phyloP scores from a whole-genome alignment of 2,329 filamentous ascomycete species.

The Talaromyces sp. region DNA sequence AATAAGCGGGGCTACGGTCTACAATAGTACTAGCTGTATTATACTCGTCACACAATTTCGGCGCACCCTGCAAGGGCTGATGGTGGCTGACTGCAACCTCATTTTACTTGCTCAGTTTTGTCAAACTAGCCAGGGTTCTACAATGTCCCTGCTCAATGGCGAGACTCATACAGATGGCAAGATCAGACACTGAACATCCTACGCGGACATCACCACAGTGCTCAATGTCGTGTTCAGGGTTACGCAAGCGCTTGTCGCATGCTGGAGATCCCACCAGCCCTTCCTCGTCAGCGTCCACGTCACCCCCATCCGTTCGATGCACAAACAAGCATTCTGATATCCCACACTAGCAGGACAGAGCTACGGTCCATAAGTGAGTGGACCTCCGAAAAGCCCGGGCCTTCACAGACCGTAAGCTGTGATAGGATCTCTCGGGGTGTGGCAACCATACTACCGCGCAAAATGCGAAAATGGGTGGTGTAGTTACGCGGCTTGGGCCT shows the following conservation, averaged over 20 bases:
- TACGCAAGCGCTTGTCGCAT: constrained; percentile 8
- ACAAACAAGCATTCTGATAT: neutral
- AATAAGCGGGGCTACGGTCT: neutral
- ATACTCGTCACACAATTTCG: neutral
- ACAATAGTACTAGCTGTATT: neutral
- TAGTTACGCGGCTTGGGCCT: neutral
- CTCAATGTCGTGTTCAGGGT: neutral
- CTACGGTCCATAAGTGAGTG: neutral
- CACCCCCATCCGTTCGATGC: neutral
- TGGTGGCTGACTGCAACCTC: neutral
- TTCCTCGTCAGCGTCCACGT: constrained; percentile 18
- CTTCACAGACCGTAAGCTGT: neutral
- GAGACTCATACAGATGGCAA: neutral
- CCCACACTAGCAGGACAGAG: neutral
- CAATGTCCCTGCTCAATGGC: neutral
- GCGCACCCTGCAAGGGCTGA: neutral
- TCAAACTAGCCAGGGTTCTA: neutral
- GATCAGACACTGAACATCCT: neutral
- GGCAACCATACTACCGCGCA: constrained; percentile 3
- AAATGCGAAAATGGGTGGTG: neutral
- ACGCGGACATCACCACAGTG: neutral
- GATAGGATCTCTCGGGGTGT: neutral
- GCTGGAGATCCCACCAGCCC: neutral
- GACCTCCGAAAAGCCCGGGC: neutral
- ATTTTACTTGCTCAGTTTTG: neutral